Conservation (phyloP, 2,329 filamentous ascomycete species). For the Saccharata proteae region DNA sequence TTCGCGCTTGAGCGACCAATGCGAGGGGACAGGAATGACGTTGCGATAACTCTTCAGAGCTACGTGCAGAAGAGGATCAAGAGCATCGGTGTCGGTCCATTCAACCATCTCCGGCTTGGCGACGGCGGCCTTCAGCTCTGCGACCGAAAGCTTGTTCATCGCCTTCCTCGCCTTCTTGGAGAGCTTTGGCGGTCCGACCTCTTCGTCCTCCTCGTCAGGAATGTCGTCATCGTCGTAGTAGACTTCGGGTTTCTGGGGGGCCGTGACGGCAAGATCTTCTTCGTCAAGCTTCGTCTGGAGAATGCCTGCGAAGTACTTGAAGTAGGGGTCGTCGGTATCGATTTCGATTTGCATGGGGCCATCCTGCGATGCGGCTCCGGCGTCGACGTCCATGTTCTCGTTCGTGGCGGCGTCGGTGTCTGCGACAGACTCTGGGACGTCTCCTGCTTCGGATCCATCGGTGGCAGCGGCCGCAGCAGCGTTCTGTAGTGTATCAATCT, state of each 20-base stretch:
- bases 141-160: slow-evolving; percentile 83
- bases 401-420: too few relatives aligned
- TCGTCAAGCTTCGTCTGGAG: neutral
- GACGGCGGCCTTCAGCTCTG: slow-evolving; percentile 87
- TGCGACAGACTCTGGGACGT: too few relatives aligned
- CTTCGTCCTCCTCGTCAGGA: slow-evolving; percentile 66
- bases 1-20: slow-evolving; percentile 94
- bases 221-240: slow-evolving; percentile 80
- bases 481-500: too few relatives aligned
- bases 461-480: too few relatives aligned
- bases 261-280: slow-evolving; percentile 43
- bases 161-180: slow-evolving; percentile 94
- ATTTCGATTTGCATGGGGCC: neutral
- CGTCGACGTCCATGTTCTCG: neutral
- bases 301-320: neutral
- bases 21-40: slow-evolving; percentile 82
- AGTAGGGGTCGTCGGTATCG: neutral
- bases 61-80: slow-evolving; percentile 77
- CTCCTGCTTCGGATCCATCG: too few relatives aligned
- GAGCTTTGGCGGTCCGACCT: slow-evolving; percentile 52
- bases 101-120: slow-evolving; percentile 88
- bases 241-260: slow-evolving; percentile 78
- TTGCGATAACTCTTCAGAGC: slow-evolving; percentile 94
- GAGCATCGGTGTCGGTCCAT: slow-evolving; percentile 90
- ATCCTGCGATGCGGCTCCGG: neutral